Conservation (phyloP, 2,329 filamentous ascomycete genomes). For the Penicillium sp. region DNA sequence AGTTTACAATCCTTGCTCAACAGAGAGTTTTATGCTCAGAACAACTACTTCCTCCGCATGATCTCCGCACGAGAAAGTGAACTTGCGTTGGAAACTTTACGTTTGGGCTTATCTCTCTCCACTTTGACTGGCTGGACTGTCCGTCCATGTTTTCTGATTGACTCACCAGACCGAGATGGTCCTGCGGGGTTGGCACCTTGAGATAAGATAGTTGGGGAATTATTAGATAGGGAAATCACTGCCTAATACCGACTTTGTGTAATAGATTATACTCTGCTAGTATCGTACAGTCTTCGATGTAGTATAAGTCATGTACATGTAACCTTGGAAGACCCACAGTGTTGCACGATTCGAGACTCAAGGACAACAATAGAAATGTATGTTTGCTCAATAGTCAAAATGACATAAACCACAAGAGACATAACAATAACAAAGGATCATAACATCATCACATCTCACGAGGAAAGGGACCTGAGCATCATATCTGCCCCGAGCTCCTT, state of each 20-base stretch:
- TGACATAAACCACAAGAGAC: background rate
- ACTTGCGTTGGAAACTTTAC: background rate
- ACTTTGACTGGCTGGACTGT: slow-evolving; percentile 9
- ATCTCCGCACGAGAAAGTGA: slow-evolving; percentile 3
- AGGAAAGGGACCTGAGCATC: slow-evolving; percentile 1
- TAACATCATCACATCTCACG: slow-evolving; percentile 3
- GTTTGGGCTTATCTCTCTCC: slow-evolving; percentile 8
- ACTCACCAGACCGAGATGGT: slow-evolving; percentile 1
- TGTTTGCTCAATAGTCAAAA: background rate
- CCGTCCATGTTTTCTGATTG: slow-evolving; percentile 4
- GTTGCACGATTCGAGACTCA: background rate
- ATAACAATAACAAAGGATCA: slow-evolving; percentile 2
- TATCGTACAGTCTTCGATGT: background rate
- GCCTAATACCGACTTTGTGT: background rate
- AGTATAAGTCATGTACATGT: background rate
- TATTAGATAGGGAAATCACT: background rate
- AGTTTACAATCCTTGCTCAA: background rate
- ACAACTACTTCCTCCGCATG: slow-evolving; percentile 11
- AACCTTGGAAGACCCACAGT: background rate
- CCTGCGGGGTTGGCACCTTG: background rate
- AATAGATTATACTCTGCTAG: background rate
- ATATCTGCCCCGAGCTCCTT: slow-evolving; percentile 12
- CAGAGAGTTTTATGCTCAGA: background rate
- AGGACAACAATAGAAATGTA: background rate
- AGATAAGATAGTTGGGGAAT: background rate